Conservation (phyloP, 169 alveolate species). For the Plasmodium knowlesi region DNA sequence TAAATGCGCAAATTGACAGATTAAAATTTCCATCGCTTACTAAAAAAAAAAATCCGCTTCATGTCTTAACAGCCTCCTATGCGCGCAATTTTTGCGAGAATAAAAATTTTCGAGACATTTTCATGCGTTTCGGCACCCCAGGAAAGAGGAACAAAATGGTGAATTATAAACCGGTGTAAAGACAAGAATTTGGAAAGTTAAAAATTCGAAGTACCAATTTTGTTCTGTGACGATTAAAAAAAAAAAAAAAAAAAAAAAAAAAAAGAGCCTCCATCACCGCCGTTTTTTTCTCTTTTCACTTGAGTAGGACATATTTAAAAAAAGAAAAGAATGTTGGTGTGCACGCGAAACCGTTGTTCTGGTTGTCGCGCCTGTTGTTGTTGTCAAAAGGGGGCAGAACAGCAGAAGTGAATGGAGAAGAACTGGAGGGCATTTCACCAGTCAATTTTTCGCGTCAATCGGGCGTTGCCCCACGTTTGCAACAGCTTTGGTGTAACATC, state of each 20-base stretch:
- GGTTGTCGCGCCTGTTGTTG: not conserved
- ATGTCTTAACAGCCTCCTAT: not conserved
- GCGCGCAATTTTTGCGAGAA: not conserved
- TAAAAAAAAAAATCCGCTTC: not conserved
- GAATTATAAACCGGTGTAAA: not conserved
- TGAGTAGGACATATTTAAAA: not conserved
- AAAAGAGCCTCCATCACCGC: not conserved
- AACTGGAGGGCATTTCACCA: not conserved
- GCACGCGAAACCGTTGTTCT: constrained; percentile 1
- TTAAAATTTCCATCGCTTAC: not conserved
- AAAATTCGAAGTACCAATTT: not conserved
- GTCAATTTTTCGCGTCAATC: not conserved
- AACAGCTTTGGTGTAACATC: not conserved
- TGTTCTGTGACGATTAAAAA: not conserved
- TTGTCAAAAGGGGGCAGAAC: not conserved
- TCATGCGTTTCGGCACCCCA: not conserved
- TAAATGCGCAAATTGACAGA: not conserved
- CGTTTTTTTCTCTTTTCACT: not conserved
- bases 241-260: not conserved
- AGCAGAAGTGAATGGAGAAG: not conserved
- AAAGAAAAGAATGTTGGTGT: not conserved
- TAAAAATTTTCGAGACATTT: not conserved
- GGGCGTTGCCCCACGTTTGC: constrained; percentile 1
- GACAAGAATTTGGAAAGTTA: not conserved
- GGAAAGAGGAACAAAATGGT: not conserved